Conservation (phyloP, 1,284 basidiomycete species). For the Grifola frondosa region DNA sequence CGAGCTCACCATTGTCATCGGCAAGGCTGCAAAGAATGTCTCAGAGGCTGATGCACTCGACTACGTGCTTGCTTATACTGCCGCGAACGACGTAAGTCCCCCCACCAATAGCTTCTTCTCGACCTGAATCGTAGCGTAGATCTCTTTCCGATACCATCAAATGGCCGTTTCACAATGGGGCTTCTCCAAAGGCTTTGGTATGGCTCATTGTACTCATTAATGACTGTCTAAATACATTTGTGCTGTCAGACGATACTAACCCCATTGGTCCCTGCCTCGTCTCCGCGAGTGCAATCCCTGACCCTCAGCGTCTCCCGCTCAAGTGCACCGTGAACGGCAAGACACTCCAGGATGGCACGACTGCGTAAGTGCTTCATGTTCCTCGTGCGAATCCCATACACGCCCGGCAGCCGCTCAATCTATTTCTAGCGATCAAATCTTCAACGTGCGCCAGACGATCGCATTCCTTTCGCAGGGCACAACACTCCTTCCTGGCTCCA, state of each 20-base stretch:
- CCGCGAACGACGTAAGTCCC: conserved; percentile 75
- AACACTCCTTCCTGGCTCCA: conserved; percentile 78
- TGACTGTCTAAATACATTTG: background rate
- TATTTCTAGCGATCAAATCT: conserved; percentile 64
- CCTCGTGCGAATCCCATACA: too few relatives aligned
- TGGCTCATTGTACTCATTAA: background rate
- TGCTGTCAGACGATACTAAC: conserved; percentile 61
- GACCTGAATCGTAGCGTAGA: conserved; percentile 35
- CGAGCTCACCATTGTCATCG: conserved; percentile 85
- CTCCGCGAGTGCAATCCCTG: conserved; percentile 56
- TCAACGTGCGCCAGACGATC: conserved; percentile 69
- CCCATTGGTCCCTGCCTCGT: conserved; percentile 80
- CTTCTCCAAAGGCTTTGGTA: conserved; percentile 81
- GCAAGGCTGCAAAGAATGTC: conserved; percentile 77
- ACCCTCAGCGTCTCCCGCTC: conserved; percentile 71
- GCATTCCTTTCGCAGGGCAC: conserved; percentile 84
- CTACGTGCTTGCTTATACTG: conserved; percentile 81
- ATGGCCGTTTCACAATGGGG: conserved; percentile 77
- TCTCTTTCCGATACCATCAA: conserved; percentile 80
- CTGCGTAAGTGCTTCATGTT: conserved; percentile 53
- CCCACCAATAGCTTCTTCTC: background rate
- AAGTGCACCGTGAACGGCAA: conserved; percentile 69
- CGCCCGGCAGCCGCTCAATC: too few relatives aligned
- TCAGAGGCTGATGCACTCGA: conserved; percentile 73
- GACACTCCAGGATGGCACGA: conserved; percentile 73